Conservation (phyloP, 1,284 basidiomycete species). For the Polyporus tsugae region DNA sequence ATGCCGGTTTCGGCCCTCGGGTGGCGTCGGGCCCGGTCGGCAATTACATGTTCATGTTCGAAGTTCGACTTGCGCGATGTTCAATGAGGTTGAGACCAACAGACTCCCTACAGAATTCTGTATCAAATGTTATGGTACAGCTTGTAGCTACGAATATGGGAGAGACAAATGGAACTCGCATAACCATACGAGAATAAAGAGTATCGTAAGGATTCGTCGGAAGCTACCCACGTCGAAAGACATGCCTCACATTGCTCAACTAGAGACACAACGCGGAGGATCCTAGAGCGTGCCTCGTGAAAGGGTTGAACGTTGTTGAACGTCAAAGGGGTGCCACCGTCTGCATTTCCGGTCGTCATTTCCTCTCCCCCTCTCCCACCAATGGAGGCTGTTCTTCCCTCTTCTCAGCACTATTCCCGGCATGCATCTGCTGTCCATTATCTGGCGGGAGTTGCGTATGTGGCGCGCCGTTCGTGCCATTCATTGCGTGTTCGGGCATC, state of each 20-base stretch:
- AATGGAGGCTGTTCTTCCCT: slow-evolving; percentile 16
- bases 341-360: slow-evolving; percentile 3
- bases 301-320: not conserved
- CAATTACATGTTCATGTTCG: not conserved
- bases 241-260: not conserved
- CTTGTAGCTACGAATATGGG: not conserved
- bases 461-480: slow-evolving; percentile 23
- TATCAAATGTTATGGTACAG: slow-evolving; percentile 2
- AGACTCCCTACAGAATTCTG: not conserved
- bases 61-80: not conserved
- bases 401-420: slow-evolving; percentile 15
- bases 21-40: not conserved
- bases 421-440: slow-evolving; percentile 18
- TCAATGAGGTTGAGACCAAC: not conserved
- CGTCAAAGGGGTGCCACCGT: not conserved
- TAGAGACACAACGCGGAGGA: not conserved
- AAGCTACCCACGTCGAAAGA: not conserved
- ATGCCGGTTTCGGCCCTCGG: not conserved
- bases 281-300: not conserved
- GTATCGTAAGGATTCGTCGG: not conserved
- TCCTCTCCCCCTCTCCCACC: slow-evolving; percentile 21
- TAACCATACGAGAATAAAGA: slow-evolving; percentile 4
- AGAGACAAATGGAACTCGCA: not conserved
- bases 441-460: slow-evolving; percentile 14
- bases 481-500: slow-evolving; percentile 16